Evolutionary conservation across 495 filamentous ascomycete species (phyloP), one percentile per base, ranked within the genome.

Genomic region (Podospora fimiseda): DNA sequence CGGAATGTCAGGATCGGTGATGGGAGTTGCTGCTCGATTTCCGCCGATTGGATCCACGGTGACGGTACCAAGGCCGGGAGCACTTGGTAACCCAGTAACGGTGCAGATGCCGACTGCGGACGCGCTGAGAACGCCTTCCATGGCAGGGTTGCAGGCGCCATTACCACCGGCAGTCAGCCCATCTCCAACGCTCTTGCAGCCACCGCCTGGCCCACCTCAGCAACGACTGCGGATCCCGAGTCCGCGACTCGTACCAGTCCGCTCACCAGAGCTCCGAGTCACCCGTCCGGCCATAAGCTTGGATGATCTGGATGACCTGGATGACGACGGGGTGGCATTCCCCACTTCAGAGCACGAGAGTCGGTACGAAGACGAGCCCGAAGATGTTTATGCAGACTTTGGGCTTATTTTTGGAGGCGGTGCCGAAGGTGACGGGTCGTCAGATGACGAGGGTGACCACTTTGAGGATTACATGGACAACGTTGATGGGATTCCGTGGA

Each of bases 301-400:
- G 8, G 53, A 61, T 13, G 59, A 65, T 2, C 11, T 62, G 15
- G 60, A 66, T 9, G 60, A 63, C 9, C 53, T 67, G 1, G 61
- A 68, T 27, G 58, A 58, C 30, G 48, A 64, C 23, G 63, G 68
- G 24, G 67, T 72, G 24, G 67, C 74, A 11, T 75, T 75, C 21
- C 72, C 74, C 0, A 69, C 69, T 14, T 65, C 68, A 18, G 71
- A 70, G 41, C 70, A 72, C 47, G 73, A 73, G 16, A 71, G 68
- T 14, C 65, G 70, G 23, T 74, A 75, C 36, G 67, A 60, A 3
- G 67, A 69, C 22, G 65, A 68, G 20, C 66, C 66, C 1, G 72
- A 74, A 15, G 73, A 75, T 16, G 72, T 76, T 13, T 77, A 77
- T 42, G 70, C 72, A 0, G 73, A 77, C 50, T 77, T 77, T 51